Evolutionary conservation across 306 rosid genomes (phyloP), one percentile per base, ranked within the genome.

Genomic region (Trichosanthes cucumerina): DNA sequence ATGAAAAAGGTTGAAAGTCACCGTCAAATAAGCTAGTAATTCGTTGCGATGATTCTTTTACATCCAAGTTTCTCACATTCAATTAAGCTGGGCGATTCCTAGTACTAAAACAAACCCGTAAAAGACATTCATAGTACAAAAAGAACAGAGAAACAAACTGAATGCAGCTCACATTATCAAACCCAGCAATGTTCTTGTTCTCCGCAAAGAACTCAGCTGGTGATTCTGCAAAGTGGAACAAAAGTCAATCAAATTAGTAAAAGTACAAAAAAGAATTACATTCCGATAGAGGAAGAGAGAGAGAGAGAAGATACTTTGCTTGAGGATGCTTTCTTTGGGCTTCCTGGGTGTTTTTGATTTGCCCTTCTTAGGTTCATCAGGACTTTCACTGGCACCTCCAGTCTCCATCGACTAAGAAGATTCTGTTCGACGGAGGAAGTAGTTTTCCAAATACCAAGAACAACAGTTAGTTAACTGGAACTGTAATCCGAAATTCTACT

Each of bases 141-240:
- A 60, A 13, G 9, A 21, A 44, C 50, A 78, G n/a, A 23, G n/a
- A 41, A 9, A 31, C 4, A 36, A 26, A 6, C 52, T 24, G 44
- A 43, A 53, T 33, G 44, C 50, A 10, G 43, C 85, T 82, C 79
- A 92, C 98, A 79, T 92, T 92, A 76, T 94, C 98, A 82, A 94
- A 94, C 46, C 98, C 97, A 59, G 98, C 98, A 50, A 94, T 94
- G 78, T 94, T 92, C 87, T 94, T 94, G 85, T 94, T 94, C 89
- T 94, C 97, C 0, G 97, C 98, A 65, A 94, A 92, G 84, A 92
- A 94, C 79, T 94, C 97, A 18, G 98, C 98, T 4, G 97, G 98
- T 57, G 98, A 94, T 82, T 94, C 97, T 94, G 79, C 85, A 78
- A 0, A 75, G 69, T 46, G 34, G 3, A 28, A 23, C 44, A 24